phyloP scores from a whole-genome alignment of 2,329 filamentous ascomycete species.

The Ambrosiella beaveri region DNA sequence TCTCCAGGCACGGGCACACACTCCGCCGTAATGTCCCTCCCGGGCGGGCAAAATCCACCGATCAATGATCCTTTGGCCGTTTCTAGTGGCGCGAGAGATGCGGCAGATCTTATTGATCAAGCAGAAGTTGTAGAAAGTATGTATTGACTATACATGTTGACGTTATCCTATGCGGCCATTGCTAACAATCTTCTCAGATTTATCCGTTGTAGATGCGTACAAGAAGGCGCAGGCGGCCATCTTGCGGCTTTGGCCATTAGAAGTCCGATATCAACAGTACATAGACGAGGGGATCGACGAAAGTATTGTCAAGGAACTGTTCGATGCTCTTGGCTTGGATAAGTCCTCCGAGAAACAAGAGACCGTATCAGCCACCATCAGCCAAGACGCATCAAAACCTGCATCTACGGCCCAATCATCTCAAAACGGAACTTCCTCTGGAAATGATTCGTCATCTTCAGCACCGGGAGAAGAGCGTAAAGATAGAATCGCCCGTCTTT shows the following conservation, averaged over 20 bases:
- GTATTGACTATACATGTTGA: not conserved
- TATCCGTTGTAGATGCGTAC: constrained; percentile 23
- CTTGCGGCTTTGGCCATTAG: constrained; percentile 43
- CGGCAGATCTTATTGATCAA: not conserved
- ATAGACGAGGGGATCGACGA: constrained; percentile 56
- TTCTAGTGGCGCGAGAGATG: not conserved
- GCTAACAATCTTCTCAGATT: not conserved
- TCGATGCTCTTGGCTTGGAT: constrained; percentile 48
- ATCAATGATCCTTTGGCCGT: not conserved
- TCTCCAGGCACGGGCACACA: not conserved
- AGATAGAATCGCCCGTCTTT: constrained; percentile 57
- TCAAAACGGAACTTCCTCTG: too few relatives aligned
- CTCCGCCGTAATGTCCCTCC: not conserved
- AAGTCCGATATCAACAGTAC: constrained; percentile 58
- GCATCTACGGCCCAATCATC: too few relatives aligned
- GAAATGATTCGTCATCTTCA: not conserved
- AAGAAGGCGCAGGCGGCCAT: constrained; percentile 51
- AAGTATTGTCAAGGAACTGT: constrained; percentile 43
- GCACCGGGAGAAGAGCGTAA: constrained; percentile 43
- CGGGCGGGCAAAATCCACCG: not conserved
- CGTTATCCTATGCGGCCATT: not conserved
- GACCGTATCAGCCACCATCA: not conserved
- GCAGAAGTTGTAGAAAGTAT: constrained; percentile 4
- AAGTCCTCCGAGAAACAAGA: not conserved
- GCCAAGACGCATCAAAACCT: too few relatives aligned